Base-by-base conservation (phyloP, 768 basidiomycete genomes). In the Leccinum incarnatum region DNA sequence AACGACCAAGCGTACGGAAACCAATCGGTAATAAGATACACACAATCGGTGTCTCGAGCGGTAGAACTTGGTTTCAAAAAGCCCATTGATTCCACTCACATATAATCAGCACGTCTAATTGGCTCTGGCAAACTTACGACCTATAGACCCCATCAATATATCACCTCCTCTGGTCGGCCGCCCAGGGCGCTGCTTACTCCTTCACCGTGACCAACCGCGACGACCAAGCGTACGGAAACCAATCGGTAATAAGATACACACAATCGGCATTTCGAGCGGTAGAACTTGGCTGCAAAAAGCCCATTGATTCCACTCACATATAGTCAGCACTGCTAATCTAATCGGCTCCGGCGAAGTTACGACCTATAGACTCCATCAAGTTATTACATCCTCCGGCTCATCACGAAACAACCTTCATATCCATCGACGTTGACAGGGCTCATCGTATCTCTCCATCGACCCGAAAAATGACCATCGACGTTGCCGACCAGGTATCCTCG, bases 371-470 rank as follows among this genome's bases (percentile, higher is more conserved):
- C 36, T 11, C 19, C 9, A 25, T 25, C 5, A 3, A 45, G 19
- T 1, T 15, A 42, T 74, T 62, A 87, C 65, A 79, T 74, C 60
- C 89, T 80, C 57, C 89, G 76, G 63, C 82, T 83, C 87, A 91
- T 88, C 25, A 82, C 81, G 70, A 90, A 93, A 69, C 87, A 90
- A 3, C 93, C 94, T 75, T 96, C 94, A 68, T 96, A 94, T 6
- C 93, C 93, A 27, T 78, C 74, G 29, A 80, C 75, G 30, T 81
- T 74, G 10, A 79, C 71, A 0, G 85, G 83, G 51, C 85, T 93
- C 48, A 91, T 71, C 3, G 89, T 89, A 66, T 96, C 94, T 61
- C 93, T 79, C 93, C 93, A 96, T 49, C 93, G 79, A 34, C 94
- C 93, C 17, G 89, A 85, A 36, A 93, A 72, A 66, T 86, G 85